These are phyloP conservation scores for Cytauxzoon felis DNA, from an alignment of 169 alveolate species.

Conservation along the genomic window DNA sequence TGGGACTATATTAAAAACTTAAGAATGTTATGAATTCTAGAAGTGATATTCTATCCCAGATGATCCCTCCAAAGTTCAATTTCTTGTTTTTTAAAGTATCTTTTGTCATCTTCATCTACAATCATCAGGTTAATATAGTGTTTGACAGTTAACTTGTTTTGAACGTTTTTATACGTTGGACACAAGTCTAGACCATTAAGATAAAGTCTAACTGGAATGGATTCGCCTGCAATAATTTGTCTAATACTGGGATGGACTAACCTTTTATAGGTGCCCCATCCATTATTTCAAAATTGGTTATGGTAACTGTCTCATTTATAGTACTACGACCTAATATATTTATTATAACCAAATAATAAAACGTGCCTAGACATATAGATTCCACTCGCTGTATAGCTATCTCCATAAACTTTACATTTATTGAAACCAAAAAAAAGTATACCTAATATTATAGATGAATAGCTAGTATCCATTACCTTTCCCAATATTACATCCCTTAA, in stretches of 20 bases:
- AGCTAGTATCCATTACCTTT: constrained; percentile 68
- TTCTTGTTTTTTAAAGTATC: constrained; percentile 95
- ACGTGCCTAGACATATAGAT: constrained; percentile 46
- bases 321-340: constrained; percentile 58
- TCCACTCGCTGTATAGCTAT: constrained; percentile 74
- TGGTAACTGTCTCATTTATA: constrained; percentile 90
- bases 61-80: constrained; percentile 95
- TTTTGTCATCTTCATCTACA: constrained; percentile 97
- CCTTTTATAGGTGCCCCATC: constrained; percentile 97
- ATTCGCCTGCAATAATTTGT: constrained; percentile 79
- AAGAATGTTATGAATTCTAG: too few species aligned
- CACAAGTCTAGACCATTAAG: constrained; percentile 95
- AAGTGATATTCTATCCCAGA: constrained; percentile 72
- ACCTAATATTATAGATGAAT: constrained; percentile 26
- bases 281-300: constrained; percentile 98
- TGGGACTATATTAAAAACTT: not conserved
- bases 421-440: constrained; percentile 93
- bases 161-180: constrained; percentile 95
- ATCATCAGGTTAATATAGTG: constrained; percentile 95
- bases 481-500: constrained; percentile 96
- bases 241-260: not conserved
- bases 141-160: constrained; percentile 91
- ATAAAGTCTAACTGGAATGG: constrained; percentile 94
- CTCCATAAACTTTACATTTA: constrained; percentile 97
- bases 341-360: not conserved